phyloP scores from a whole-genome alignment of 2,329 filamentous ascomycete species.

The Diaporthe destruens region DNA sequence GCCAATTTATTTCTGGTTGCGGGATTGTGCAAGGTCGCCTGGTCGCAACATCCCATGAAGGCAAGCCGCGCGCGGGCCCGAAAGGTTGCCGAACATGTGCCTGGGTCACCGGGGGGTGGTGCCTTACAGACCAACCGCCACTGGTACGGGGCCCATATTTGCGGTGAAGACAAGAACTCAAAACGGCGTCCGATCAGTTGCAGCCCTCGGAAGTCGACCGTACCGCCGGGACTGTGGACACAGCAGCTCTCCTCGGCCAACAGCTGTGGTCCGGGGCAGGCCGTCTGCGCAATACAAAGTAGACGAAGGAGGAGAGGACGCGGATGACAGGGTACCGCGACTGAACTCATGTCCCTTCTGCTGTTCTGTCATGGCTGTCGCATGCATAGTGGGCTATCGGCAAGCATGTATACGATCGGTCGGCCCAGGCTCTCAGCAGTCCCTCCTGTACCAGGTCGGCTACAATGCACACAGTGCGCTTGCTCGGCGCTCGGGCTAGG shows the following conservation, averaged over 20 bases:
- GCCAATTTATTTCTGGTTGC: background rate
- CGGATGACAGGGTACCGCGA: conserved; percentile 28
- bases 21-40: conserved; percentile 4
- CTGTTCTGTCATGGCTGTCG: conserved; percentile 20
- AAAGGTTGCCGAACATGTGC: conserved; percentile 9
- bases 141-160: conserved; percentile 26
- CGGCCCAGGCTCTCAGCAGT: conserved; percentile 25
- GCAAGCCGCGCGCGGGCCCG: background rate
- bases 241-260: background rate
- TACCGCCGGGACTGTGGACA: conserved; percentile 26
- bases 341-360: conserved; percentile 26
- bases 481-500: background rate
- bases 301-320: conserved; percentile 17
- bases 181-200: conserved; percentile 30
- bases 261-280: conserved; percentile 15
- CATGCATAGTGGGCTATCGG: conserved; percentile 29
- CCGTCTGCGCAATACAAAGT: conserved; percentile 16
- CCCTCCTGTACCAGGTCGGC: conserved; percentile 23
- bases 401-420: conserved; percentile 35
- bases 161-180: conserved; percentile 36
- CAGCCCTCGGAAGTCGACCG: conserved; percentile 33
- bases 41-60: conserved; percentile 24
- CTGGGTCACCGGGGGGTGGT: conserved; percentile 5
- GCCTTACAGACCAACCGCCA: conserved; percentile 6
- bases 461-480: conserved; percentile 35